These are phyloP conservation scores for Ochetophila trinervis DNA, from an alignment of 306 rosid species.

Conservation along the genomic window DNA sequence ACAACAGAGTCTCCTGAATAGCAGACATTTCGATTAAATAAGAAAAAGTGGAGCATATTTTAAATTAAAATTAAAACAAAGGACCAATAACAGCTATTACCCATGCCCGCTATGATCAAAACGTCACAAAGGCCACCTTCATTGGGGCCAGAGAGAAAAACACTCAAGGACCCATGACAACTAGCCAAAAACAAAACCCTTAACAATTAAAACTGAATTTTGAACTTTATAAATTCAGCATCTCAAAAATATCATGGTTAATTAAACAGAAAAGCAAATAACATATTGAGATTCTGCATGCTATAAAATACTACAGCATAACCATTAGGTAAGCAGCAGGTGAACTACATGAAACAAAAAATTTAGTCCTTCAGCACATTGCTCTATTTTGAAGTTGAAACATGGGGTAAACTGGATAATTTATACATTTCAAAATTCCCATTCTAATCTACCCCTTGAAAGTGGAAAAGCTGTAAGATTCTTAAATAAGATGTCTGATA, in stretches of 20 bases:
- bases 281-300: no score
- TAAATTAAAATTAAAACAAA: background rate
- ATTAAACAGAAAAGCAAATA: no score
- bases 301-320: no score
- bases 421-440: background rate
- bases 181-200: no score
- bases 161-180: no score
- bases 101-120: no score
- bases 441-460: background rate
- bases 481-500: background rate
- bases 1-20: conserved; percentile 73
- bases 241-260: no score
- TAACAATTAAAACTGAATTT: no score
- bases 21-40: conserved; percentile 2
- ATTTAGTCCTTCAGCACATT: background rate
- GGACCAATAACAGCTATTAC: background rate
- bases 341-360: background rate
- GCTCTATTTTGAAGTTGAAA: background rate
- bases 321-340: no score
- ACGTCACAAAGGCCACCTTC: no score
- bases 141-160: no score
- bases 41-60: background rate
- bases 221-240: no score
- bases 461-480: background rate
- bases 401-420: background rate